Evolutionary conservation across 1,284 basidiomycete species (phyloP), one percentile per base, ranked within the genome.

Genomic region (Blastosporella zonata): DNA sequence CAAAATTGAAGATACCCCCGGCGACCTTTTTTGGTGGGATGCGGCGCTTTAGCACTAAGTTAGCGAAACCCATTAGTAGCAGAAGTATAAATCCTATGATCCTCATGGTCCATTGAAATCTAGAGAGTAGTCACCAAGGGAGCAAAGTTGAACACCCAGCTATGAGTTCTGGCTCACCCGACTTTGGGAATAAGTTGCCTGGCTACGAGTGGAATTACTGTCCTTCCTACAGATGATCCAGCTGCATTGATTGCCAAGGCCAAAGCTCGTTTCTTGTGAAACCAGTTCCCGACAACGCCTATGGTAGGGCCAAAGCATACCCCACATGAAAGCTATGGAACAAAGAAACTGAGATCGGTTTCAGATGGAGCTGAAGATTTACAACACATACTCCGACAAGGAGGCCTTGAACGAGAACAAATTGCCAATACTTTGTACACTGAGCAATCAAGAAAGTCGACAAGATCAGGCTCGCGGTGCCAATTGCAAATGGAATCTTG

Each of bases 31-130:
- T 70, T 0, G 78, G 76, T 2, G 79, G 78, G 2, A 82, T 64
- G 3, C 81, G 71, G 38, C 77, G 68, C 42, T 64, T 62, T 27
- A 78, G 52, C 1, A 69, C 64, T 61, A 77, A 46, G 60, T 77
- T 74, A 7, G 71, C 65, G 13, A 73, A 52, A 1, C 66, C 63
- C 2, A 79, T 59, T 7, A 65, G 59, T 17, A 63, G 54, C 6
- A 77, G 41, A 7, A 78, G 57, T 20, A 81, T 70, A 55, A 77
- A 76, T 0, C 69, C 78, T 10, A 79, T 53, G 35, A 77, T 71
- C 15, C 78, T 69, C 70, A 81, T 75, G 0, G 78, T 75, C 78
- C 79, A 80, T 20, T 62, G 63, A 59, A 79, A 79, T 0, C 75
- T 76, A 35, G 36, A 22, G 3, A 20, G 22, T 35, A 25, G 6